Evolutionary conservation across 2,329 filamentous ascomycete species (phyloP), one percentile per base, ranked within the genome.

Genomic region (Pseudogymnoascus sp.): DNA sequence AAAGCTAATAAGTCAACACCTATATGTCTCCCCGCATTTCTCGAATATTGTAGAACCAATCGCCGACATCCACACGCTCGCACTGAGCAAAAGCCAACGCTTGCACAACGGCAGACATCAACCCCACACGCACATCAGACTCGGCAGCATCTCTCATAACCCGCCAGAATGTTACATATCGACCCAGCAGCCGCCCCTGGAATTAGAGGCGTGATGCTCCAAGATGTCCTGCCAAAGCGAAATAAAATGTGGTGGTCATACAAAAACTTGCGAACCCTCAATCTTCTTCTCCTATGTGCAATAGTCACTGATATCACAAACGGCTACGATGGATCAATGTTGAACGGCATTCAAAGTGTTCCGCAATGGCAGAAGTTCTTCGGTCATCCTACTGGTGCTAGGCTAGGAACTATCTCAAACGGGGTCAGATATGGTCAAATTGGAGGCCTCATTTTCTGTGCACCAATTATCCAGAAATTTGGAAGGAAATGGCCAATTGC

Each of bases 331-430:
- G 61, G 61, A 30, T 55, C 38, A 5, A 68, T 77, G 63, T 72
- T 77, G 69, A 78, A 77, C 63, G 75, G 75, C 59, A 64, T 78
- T 33, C 75, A 78, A 65, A 73, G 75, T 1, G 74, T 80, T 62
- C 63, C 66, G 1, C 70, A 73, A 58, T 80, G 78, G 78, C 68
- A 74, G 61, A 64, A 71, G 8, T 75, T 38, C 58, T 64, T 64
- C 38, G 61, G 38, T 11, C 16, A 58, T 30, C 63, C 63, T 23
- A 49, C 38, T 22, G 63, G 63, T n/a, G 38, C 38, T 11, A 55
- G 61, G 33, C 63, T 64, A 12, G 63, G 63, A 16, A 58, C 63
- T 5, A 61, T 64, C 16, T 35, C 19, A 16, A 64, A 64, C 42
- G 63, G 63, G 11, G 23, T 64, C 6, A 45, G 55, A 25, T 64